phyloP scores from a whole-genome alignment of 345 rosid species.

The Hibiscus trionum region DNA sequence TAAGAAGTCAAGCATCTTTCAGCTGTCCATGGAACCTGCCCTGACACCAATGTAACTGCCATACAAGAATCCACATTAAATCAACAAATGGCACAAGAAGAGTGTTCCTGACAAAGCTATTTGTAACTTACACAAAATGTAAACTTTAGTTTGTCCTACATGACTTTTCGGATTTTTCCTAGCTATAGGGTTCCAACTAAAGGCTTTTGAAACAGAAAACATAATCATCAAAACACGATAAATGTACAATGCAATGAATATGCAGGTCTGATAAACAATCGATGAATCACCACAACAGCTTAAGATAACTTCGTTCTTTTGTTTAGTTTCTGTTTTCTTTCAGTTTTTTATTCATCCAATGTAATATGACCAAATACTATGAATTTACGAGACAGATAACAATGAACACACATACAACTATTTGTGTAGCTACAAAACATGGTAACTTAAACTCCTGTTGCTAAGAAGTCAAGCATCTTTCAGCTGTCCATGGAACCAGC shows the following conservation, averaged over 20 bases:
- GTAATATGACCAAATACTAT: too few species aligned
- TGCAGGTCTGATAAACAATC: not conserved
- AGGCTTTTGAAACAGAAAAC: not conserved
- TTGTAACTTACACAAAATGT: not conserved
- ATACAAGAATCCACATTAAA: slow-evolving; percentile 1
- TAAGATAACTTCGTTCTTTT: not conserved
- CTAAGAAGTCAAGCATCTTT: too few species aligned
- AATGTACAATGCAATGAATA: not conserved
- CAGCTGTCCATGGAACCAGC: too few species aligned
- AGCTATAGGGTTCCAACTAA: not conserved
- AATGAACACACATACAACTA: too few species aligned
- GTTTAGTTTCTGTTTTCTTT: not conserved
- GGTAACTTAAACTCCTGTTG: not conserved
- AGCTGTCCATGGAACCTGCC: slow-evolving; percentile 6
- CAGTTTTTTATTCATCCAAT: too few species aligned
- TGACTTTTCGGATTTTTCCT: not conserved
- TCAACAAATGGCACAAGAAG: not conserved
- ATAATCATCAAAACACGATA: not conserved
- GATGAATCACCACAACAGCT: not conserved
- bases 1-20: slow-evolving; percentile 3
- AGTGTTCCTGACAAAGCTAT: not conserved
- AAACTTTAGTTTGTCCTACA: not conserved
- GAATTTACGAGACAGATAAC: too few species aligned
- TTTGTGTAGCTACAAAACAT: not conserved
- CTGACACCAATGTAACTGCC: slow-evolving; percentile 2